A percentile compares a stretch with the other conserved stretches of the same genome.
phyloP scores from a whole-genome alignment of 2,329 filamentous ascomycete genomes.

The Talaromyces sp. region DNA sequence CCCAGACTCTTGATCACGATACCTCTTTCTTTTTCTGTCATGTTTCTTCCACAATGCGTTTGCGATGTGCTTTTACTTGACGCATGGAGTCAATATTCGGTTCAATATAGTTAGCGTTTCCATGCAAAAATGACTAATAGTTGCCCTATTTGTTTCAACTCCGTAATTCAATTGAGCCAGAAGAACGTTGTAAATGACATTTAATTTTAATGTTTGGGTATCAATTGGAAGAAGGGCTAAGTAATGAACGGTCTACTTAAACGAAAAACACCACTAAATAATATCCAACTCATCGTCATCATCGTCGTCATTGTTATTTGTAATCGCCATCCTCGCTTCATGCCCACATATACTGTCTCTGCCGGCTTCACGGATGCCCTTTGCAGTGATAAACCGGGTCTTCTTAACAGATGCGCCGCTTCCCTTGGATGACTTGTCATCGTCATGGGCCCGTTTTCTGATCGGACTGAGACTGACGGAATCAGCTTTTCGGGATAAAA shows the following conservation, averaged over 20 bases:
- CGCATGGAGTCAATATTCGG: background rate
- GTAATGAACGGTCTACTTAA: background rate
- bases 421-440: constrained; percentile 21
- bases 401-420: constrained; percentile 47
- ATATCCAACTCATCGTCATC: constrained; percentile 50
- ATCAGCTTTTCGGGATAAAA: constrained; percentile 23
- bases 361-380: constrained; percentile 70
- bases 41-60: background rate
- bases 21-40: background rate
- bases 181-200: background rate
- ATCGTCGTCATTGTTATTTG: constrained; percentile 40
- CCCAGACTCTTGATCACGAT: background rate
- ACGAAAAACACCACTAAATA: constrained; percentile 20
- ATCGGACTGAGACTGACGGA: constrained; percentile 35
- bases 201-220: background rate
- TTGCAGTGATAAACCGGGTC: constrained; percentile 72
- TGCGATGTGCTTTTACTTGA: background rate
- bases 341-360: constrained; percentile 63
- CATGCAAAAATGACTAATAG: background rate
- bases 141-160: background rate
- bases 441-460: constrained; percentile 31
- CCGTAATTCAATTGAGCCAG: background rate
- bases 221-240: background rate
- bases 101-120: background rate
- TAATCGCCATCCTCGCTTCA: constrained; percentile 16